A percentile compares a stretch with the other conserved stretches of the same genome.
Conservation (phyloP, 495 filamentous ascomycete genomes). For the Tuber melanosporum region DNA sequence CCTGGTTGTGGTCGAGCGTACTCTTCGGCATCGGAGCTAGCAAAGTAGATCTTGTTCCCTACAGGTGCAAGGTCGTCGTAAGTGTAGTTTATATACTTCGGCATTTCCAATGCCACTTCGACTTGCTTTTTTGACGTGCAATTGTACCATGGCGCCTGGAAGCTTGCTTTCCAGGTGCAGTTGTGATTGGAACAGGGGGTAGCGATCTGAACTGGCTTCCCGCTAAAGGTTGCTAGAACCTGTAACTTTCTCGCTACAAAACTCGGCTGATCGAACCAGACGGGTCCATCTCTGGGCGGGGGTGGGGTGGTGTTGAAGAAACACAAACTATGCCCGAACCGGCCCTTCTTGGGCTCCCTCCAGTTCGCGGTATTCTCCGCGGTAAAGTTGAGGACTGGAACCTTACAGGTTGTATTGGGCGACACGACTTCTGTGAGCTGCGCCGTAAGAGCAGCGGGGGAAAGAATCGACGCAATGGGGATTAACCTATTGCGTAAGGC, state of each 20-base stretch:
- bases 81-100: constrained; percentile 15
- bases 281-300: constrained; percentile 15
- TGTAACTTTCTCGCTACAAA: constrained; percentile 34
- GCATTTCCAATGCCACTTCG: constrained; percentile 7
- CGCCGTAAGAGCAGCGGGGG: constrained; percentile 45
- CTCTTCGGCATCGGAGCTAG: constrained; percentile 37
- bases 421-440: constrained; percentile 15
- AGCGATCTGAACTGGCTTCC: constrained; percentile 20
- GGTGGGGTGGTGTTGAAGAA: constrained; percentile 44
- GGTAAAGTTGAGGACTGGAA: constrained; percentile 42
- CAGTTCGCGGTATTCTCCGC: constrained; percentile 35
- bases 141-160: constrained; percentile 44
- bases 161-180: constrained; percentile 42
- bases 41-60: constrained; percentile 40
- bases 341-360: constrained; percentile 17
- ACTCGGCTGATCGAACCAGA: constrained; percentile 45
- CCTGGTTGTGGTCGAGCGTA: constrained; percentile 24
- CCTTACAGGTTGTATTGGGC: constrained; percentile 19
- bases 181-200: constrained; percentile 42
- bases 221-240: constrained; percentile 33
- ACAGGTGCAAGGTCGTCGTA: constrained; percentile 38
- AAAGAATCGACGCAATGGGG: constrained; percentile 44
- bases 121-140: constrained; percentile 33
- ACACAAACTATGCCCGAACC: constrained; percentile 37
- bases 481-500: constrained; percentile 38